phyloP scores from a whole-genome alignment of 345 rosid species.

The Trapa bicornis region DNA sequence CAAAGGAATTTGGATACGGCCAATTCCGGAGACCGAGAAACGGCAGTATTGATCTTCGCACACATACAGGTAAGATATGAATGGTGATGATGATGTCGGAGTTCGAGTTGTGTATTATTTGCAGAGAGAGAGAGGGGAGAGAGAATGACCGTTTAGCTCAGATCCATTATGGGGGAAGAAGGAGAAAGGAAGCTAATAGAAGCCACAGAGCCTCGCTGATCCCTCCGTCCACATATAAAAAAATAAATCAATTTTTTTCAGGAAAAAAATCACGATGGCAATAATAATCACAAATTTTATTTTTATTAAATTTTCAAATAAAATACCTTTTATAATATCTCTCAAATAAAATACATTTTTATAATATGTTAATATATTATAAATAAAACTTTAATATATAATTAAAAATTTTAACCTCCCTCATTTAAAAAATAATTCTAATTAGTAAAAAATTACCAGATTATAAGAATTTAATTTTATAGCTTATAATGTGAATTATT shows the following conservation, averaged over 20 bases:
- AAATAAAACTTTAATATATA: too few species aligned
- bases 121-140: not conserved
- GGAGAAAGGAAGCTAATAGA: slow-evolving; percentile 14
- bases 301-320: too few species aligned
- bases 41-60: not conserved
- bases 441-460: too few species aligned
- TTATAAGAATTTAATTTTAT: too few species aligned
- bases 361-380: too few species aligned
- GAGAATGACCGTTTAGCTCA: slow-evolving; percentile 3
- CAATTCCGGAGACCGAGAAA: slow-evolving; percentile 2
- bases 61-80: not conserved
- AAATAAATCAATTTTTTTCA: not conserved
- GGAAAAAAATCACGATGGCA: too few species aligned
- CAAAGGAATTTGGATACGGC: slow-evolving; percentile 29
- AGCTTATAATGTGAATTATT: too few species aligned
- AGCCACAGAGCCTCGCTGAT: slow-evolving; percentile 32
- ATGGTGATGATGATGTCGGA: slow-evolving; percentile 12
- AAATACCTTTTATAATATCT: too few species aligned
- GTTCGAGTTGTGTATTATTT: not conserved
- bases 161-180: slow-evolving; percentile 15
- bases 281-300: too few species aligned
- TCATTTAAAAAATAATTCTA: too few species aligned
- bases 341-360: too few species aligned
- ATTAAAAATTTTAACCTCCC: too few species aligned
- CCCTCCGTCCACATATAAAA: slow-evolving; percentile 15